Percentiles rank a stretch among this genome's conserved stretches.
Conservation (phyloP, 2,329 filamentous ascomycete genomes). For the Fusarium tjaetaba region DNA sequence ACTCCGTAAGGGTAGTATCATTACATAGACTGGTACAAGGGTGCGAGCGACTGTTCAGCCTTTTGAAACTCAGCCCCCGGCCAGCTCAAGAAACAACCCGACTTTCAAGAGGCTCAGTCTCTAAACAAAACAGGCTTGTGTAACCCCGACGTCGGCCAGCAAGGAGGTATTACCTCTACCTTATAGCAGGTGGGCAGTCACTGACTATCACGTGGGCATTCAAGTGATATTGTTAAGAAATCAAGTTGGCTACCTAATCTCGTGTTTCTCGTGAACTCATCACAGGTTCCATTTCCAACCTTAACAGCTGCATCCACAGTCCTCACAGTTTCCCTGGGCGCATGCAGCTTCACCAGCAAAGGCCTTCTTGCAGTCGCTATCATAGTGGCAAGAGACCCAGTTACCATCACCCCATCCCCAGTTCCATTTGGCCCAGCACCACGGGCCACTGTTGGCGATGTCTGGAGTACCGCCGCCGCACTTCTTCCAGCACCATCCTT, state of each 20-base stretch:
- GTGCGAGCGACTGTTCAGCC: background rate
- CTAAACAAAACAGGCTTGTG: background rate
- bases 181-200: too few relatives aligned
- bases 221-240: background rate
- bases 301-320: background rate
- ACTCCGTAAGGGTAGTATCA: background rate
- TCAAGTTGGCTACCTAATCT: background rate
- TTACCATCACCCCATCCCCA: background rate
- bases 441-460: background rate
- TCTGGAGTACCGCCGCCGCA: background rate
- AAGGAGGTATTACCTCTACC: background rate
- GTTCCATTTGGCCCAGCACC: background rate
- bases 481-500: background rate
- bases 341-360: background rate
- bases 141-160: background rate
- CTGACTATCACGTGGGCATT: background rate
- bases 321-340: background rate
- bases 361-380: background rate
- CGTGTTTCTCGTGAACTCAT: background rate
- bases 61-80: conserved; percentile 15
- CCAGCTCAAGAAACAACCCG: conserved; percentile 12
- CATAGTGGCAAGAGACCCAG: background rate
- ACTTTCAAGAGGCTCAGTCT: conserved; percentile 3
- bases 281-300: background rate
- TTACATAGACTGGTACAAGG: conserved; percentile 1